Percentiles rank a stretch among this genome's conserved stretches.
phyloP scores from a whole-genome alignment of 2,329 filamentous ascomycete genomes.

The Ophiosphaerella herpotricha region DNA sequence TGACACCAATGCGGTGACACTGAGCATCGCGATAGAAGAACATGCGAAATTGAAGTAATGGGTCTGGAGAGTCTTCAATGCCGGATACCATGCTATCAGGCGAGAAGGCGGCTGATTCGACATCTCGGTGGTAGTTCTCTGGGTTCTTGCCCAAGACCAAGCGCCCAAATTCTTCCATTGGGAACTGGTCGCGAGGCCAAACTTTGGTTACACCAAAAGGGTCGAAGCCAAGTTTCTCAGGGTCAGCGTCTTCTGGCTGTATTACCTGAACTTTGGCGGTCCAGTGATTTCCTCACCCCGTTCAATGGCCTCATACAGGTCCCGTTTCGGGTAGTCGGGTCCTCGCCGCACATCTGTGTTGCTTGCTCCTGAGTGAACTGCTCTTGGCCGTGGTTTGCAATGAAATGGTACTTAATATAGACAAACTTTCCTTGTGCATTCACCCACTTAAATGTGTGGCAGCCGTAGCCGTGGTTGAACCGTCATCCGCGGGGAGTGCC shows the following conservation, averaged over 20 bases:
- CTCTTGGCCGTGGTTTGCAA: slow-evolving; percentile 54
- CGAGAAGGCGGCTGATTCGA: slow-evolving; percentile 48
- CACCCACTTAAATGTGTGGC: slow-evolving; percentile 56
- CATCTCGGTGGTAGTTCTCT: slow-evolving; percentile 56
- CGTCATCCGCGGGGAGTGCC: slow-evolving; percentile 55
- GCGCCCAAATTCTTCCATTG: slow-evolving; percentile 56
- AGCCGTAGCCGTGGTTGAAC: slow-evolving; percentile 49
- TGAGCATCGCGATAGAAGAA: slow-evolving; percentile 51
- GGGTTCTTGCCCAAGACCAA: slow-evolving; percentile 60
- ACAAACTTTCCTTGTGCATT: slow-evolving; percentile 55
- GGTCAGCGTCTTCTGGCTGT: slow-evolving; percentile 52
- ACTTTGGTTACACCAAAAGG: slow-evolving; percentile 60
- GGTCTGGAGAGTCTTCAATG: slow-evolving; percentile 48
- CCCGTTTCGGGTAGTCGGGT: slow-evolving; percentile 57
- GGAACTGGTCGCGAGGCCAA: slow-evolving; percentile 56
- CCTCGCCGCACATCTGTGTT: slow-evolving; percentile 52
- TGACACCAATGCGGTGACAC: slow-evolving; percentile 58
- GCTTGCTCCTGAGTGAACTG: slow-evolving; percentile 54
- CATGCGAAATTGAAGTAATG: slow-evolving; percentile 29
- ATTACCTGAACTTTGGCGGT: slow-evolving; percentile 54
- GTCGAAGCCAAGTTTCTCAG: slow-evolving; percentile 57
- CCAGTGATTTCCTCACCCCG: slow-evolving; percentile 50
- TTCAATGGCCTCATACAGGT: slow-evolving; percentile 53
- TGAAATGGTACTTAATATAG: slow-evolving; percentile 59
- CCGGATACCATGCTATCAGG: slow-evolving; percentile 58